A percentile compares a stretch with the other conserved stretches of the same genome.
Evolutionary conservation across 1,139 yeast genomes (phyloP).

Genomic region (Lodderomyces theae): DNA sequence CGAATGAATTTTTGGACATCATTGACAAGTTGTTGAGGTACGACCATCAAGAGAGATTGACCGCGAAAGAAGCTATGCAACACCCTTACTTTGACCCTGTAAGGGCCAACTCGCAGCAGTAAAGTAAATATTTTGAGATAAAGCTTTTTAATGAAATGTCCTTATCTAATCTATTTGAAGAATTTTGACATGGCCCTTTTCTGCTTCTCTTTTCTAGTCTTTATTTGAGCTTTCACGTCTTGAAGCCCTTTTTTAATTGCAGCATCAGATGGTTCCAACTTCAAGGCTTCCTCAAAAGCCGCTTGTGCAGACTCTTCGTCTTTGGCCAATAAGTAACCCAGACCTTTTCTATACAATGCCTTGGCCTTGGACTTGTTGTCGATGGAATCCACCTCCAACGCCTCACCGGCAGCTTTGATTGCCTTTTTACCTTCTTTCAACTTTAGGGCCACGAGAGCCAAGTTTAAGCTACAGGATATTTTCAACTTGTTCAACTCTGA

Average conservation of each 20-base stretch:
- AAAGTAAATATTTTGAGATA: no score
- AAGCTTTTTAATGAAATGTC: not conserved
- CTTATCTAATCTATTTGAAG: conserved; percentile 32
- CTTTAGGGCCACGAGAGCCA: conserved; percentile 74
- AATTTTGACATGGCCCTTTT: conserved; percentile 85
- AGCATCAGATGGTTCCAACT: conserved; percentile 67
- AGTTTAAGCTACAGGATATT: conserved; percentile 64
- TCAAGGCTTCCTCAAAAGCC: conserved; percentile 65
- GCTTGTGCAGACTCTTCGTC: conserved; percentile 70
- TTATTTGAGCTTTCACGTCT: conserved; percentile 54
- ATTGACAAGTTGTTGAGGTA: conserved; percentile 80
- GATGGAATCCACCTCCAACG: conserved; percentile 58
- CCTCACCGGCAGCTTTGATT: conserved; percentile 61
- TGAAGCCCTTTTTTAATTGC: conserved; percentile 68
- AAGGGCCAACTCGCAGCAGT: conserved; percentile 13
- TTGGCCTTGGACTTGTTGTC: conserved; percentile 74
- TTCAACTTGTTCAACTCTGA: conserved; percentile 52
- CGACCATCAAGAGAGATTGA: conserved; percentile 92
- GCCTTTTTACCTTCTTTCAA: conserved; percentile 55
- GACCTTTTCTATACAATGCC: conserved; percentile 83
- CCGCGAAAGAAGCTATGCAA: conserved; percentile 92
- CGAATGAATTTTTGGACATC: conserved; percentile 73
- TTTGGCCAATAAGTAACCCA: conserved; percentile 62
- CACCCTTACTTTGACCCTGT: conserved; percentile 64
- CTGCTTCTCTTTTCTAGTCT: conserved; percentile 62